A percentile compares a stretch with the other conserved stretches of the same genome.
phyloP scores from a whole-genome alignment of 768 basidiomycete genomes.

The Chalciporus pseudorubinellus region DNA sequence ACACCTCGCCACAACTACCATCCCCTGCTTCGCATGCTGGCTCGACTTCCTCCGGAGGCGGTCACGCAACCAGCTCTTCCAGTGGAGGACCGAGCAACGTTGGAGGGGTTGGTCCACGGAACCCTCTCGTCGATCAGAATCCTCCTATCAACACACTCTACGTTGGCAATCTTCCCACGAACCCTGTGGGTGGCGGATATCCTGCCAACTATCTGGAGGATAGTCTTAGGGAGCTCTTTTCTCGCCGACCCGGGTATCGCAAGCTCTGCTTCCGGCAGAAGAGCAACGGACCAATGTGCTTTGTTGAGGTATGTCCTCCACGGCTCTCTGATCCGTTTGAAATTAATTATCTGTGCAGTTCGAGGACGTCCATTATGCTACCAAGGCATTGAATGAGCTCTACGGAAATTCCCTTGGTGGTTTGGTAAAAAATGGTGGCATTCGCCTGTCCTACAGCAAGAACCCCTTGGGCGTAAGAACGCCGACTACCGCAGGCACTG shows the following conservation, averaged over 20 bases:
- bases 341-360: conserved; percentile 51
- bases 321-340: background rate
- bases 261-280: conserved; percentile 95
- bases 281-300: conserved; percentile 98
- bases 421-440: conserved; percentile 92
- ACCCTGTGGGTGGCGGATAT: conserved; percentile 66
- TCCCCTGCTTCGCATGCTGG: conserved; percentile 71
- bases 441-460: conserved; percentile 96
- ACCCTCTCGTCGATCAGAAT: conserved; percentile 75
- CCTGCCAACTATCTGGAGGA: conserved; percentile 85
- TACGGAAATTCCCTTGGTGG: conserved; percentile 92
- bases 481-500: conserved; percentile 52
- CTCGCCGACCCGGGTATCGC: conserved; percentile 76
- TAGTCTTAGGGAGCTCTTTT: conserved; percentile 78
- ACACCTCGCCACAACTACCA: conserved; percentile 68
- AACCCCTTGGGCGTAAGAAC: conserved; percentile 94
- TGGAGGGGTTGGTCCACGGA: conserved; percentile 32
- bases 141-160: conserved; percentile 99
- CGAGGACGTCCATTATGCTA: conserved; percentile 82
- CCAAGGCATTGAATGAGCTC: conserved; percentile 83
- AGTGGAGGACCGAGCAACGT: conserved; percentile 24
- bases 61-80: conserved; percentile 30
- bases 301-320: conserved; percentile 75
- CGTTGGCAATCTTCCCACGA: conserved; percentile 94
- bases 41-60: conserved; percentile 38